Conservation (phyloP, 2,329 filamentous ascomycete species). For the Tolypocladium sp. region DNA sequence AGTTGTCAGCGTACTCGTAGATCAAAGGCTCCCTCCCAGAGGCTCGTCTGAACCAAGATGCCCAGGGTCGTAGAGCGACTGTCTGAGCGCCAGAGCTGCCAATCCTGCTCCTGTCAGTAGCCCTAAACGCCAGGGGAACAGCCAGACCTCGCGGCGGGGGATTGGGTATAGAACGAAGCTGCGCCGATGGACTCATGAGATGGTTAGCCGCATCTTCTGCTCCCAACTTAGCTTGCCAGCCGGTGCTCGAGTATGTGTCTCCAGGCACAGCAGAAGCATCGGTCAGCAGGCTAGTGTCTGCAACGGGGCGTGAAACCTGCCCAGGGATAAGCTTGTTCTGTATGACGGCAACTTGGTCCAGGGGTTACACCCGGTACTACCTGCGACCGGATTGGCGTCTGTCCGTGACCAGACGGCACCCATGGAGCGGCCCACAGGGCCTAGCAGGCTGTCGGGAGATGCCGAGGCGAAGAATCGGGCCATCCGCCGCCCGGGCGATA, state of each 20-base stretch:
- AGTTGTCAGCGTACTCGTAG: neutral
- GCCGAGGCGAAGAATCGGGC: conserved; percentile 3
- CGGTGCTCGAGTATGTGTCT: neutral
- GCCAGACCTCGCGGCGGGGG: neutral
- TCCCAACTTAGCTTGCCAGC: neutral
- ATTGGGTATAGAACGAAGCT: neutral
- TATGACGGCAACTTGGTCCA: conserved; percentile 4
- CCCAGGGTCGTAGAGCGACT: neutral
- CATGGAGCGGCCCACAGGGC: neutral
- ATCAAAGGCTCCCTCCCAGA: neutral
- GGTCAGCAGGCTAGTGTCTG: conserved; percentile 2
- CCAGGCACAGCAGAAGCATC: neutral
- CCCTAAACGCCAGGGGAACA: neutral
- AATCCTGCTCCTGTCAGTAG: neutral
- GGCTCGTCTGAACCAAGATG: conserved; percentile 3
- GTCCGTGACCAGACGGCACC: conserved; percentile 4
- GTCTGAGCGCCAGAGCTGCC: neutral
- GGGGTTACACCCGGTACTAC: conserved; percentile 6
- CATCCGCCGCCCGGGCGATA: neutral
- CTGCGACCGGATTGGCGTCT: conserved; percentile 10
- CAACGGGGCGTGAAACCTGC: conserved; percentile 10
- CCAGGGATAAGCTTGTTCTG: conserved; percentile 4
- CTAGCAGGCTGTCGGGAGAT: conserved; percentile 4
- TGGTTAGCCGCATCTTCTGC: neutral
- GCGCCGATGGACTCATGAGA: neutral